Evolutionary conservation across 148 eudicot genomes (phyloP), one percentile per base, ranked within the genome.

Genomic region (Suaeda aralocaspica): DNA sequence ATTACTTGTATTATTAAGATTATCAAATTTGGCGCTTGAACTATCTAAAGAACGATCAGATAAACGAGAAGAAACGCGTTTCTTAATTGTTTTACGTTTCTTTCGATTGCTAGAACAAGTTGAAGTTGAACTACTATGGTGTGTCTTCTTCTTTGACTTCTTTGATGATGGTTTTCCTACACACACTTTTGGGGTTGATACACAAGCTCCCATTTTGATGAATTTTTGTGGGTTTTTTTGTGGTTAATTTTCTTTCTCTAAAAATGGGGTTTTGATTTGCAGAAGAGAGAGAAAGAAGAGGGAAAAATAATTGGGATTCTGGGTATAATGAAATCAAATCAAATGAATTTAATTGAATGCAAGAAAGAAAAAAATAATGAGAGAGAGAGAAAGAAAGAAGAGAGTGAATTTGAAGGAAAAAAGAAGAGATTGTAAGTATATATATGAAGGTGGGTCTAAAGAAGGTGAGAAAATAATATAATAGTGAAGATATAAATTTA

Each of bases 151-250:
- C 71, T 69, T 78, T 77, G 78, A 59, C 42, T 49, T 67, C 65
- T 68, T 71, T 22, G 75, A 62, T 22, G 75, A 62, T 65, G 51
- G 22, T 39, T 78, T 83, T 11, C 89, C 88, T 5, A 85, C 86
- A 60, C 90, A 85, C 22, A 67, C 69, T 73, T 81, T 81, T 77
- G 87, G 88, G 59, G 83, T 80, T 70, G 97, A 92, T 18, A 85
- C 87, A 68, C 97, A 92, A 64, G 68, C 90, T 59, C 97, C 97
- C 97, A 92, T 91, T 64, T 50, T 70, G 70, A 21, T 24, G 9
- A 7, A 1, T 14, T 15, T 34, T 29, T 44, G 3, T 44, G 19
- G 19, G 9, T 26, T 21, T 44, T 48, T 59, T 29, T 30, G 16
- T 21, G 13, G 2, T 18, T 50, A 18, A 55, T 56, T 60, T 64